phyloP scores from a whole-genome alignment of 1,284 basidiomycete genomes.

The Vanrija pseudolonga region DNA sequence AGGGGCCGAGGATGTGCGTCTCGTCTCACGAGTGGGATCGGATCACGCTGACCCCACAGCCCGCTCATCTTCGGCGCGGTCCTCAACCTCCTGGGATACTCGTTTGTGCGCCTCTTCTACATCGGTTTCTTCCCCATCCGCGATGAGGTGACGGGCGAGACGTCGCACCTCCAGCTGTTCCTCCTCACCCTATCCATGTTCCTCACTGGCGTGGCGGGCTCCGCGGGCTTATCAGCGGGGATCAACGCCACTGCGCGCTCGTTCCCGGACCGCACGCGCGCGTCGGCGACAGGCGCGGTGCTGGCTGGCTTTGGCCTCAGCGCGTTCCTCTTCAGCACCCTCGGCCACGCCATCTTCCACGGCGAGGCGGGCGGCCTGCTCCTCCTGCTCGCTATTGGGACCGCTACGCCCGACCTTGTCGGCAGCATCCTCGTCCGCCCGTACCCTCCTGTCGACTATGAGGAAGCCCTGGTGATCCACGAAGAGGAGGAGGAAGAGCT shows the following conservation, averaged over 20 bases:
- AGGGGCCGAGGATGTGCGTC: slow-evolving; percentile 58
- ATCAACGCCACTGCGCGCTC: slow-evolving; percentile 49
- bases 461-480: slow-evolving; percentile 11
- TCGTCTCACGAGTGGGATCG: not conserved
- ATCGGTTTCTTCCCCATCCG: slow-evolving; percentile 44
- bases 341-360: slow-evolving; percentile 63
- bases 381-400: slow-evolving; percentile 65
- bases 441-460: slow-evolving; percentile 52
- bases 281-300: slow-evolving; percentile 67
- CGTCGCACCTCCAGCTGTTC: slow-evolving; percentile 22
- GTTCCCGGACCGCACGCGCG: slow-evolving; percentile 53
- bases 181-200: slow-evolving; percentile 40
- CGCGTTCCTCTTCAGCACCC: slow-evolving; percentile 70
- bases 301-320: slow-evolving; percentile 79
- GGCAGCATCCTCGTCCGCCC: slow-evolving; percentile 63
- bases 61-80: slow-evolving; percentile 52
- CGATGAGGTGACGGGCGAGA: slow-evolving; percentile 7
- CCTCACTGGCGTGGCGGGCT: slow-evolving; percentile 43
- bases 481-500: slow-evolving; percentile 18
- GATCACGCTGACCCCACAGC: slow-evolving; percentile 11
- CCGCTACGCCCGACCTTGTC: slow-evolving; percentile 63
- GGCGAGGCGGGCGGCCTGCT: slow-evolving; percentile 69
- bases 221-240: slow-evolving; percentile 40
- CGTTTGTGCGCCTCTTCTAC: slow-evolving; percentile 63
- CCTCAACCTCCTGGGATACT: slow-evolving; percentile 61